Base-by-base conservation (phyloP, 2,329 filamentous ascomycete genomes). In the Sphaerulina musiva region DNA sequence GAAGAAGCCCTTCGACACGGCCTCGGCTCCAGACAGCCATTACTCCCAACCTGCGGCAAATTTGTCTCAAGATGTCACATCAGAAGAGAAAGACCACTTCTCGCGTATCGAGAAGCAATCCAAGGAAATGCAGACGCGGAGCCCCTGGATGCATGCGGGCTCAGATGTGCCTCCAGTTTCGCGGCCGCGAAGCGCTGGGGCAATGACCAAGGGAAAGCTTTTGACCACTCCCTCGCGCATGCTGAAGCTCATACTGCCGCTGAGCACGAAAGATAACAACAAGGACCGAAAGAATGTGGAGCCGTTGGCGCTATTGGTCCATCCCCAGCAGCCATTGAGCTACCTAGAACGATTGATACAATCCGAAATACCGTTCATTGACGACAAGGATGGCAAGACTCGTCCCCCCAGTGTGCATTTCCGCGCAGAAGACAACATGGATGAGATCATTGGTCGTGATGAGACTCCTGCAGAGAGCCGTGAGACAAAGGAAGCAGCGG, bases 311-410 rank as follows among this genome's bases (percentile, higher is more conserved):
- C 79, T 95, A 0, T 81, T 95, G 2, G 80, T 95, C 0, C 91
- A 95, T 63, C 90, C 91, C 0, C 88, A 95, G 58, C 91, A 96
- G 67, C 91, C 91, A 0, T 78, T 96, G 2, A 95, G 89, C 7
- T 95, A 95, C 69, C 82, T 95, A 41, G 89, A 95, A 69, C 82
- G 89, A 7, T 75, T 96, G 2, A 91, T 96, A 45, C 91, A 95
- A 67, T 86, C 89, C 50, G 91, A 95, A 70, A 76, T 95, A 0
- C 87, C 89, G 0, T 81, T 82, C 0, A 76, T 79, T 36, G 60
- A 62, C 41, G 76, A 74, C 1, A 79, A 80, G 53, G 71, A 83
- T 46, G 81, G 85, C 7, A 80, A 82, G 6, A 82, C 89, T 59
- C 84, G 85, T 58, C 79, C 87, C 1, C 89, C 89, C 0, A 80